Conservation (phyloP, 2,329 filamentous ascomycete species). For the Paraconiothyrium brasiliense region DNA sequence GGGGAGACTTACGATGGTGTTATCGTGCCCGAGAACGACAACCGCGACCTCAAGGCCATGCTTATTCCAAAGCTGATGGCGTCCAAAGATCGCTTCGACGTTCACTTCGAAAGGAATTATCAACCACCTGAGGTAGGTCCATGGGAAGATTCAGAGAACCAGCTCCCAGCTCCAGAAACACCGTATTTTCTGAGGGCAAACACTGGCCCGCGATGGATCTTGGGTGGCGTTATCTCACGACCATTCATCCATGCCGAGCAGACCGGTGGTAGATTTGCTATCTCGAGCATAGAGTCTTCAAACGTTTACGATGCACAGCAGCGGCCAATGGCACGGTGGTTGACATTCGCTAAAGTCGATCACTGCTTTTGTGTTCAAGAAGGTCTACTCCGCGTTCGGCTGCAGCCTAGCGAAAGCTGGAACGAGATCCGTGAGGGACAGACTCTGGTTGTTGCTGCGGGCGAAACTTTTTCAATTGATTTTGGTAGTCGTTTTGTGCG, state of each 20-base stretch:
- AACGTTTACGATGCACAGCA: constrained; percentile 15
- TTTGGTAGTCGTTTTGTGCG: neutral
- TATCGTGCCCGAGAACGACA: constrained; percentile 28
- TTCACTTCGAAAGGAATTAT: constrained; percentile 27
- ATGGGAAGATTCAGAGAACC: constrained; percentile 19
- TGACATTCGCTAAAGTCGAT: constrained; percentile 26
- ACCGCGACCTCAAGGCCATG: constrained; percentile 20
- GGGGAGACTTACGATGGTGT: constrained; percentile 29
- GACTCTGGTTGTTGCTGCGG: constrained; percentile 29
- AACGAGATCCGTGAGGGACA: constrained; percentile 29
- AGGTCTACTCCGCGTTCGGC: constrained; percentile 23
- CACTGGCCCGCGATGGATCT: constrained; percentile 28
- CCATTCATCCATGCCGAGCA: constrained; percentile 32
- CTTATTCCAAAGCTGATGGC: constrained; percentile 29
- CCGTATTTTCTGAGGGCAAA: constrained; percentile 32
- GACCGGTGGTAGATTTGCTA: constrained; percentile 28
- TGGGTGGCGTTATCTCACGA: constrained; percentile 25
- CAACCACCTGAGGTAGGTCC: constrained; percentile 23
- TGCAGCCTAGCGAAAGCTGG: constrained; percentile 18
- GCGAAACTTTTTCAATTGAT: constrained; percentile 20
- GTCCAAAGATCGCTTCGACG: constrained; percentile 32
- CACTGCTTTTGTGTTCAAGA: constrained; percentile 15
- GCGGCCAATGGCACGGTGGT: constrained; percentile 4
- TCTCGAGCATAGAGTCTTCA: constrained; percentile 30
- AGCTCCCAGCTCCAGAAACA: constrained; percentile 19